These are phyloP conservation scores for Phytopythium boreale DNA, from an alignment of 352 stramenopile species.

Conservation along the genomic window DNA sequence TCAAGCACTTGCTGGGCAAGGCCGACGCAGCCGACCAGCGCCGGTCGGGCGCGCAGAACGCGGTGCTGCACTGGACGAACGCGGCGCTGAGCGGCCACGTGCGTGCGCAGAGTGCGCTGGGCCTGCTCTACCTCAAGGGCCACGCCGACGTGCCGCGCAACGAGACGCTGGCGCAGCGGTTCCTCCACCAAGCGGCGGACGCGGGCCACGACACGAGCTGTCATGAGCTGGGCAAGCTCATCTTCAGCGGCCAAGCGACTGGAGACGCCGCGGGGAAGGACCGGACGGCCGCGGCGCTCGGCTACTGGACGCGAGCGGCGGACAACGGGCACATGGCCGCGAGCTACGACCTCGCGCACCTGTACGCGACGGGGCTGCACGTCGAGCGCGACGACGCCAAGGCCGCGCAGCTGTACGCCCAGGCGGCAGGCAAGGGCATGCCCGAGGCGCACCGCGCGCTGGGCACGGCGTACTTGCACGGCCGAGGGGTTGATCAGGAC, in stretches of 20 bases:
- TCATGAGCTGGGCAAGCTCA: constrained; percentile 76
- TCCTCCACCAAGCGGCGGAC: constrained; percentile 65
- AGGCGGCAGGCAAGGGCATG: constrained; percentile 61
- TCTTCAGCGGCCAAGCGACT: constrained; percentile 17
- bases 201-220: constrained; percentile 63
- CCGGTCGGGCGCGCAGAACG: constrained; percentile 36
- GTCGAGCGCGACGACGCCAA: constrained; percentile 55
- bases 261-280: constrained; percentile 21
- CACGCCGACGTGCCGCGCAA: constrained; percentile 47
- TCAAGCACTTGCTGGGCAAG: constrained; percentile 57
- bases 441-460: constrained; percentile 63
- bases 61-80: constrained; percentile 77
- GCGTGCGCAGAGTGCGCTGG: constrained; percentile 67
- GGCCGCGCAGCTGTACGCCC: constrained; percentile 52
- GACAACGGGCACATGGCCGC: constrained; percentile 64
- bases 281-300: constrained; percentile 37
- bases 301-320: constrained; percentile 66
- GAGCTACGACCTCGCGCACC: constrained; percentile 68
- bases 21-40: constrained; percentile 17
- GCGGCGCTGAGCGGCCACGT: constrained; percentile 66
- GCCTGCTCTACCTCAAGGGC: constrained; percentile 66
- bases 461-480: constrained; percentile 52
- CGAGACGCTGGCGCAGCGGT: constrained; percentile 39
- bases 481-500: constrained; percentile 26
- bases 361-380: constrained; percentile 74